Percentiles rank a stretch among this genome's conserved stretches.
phyloP scores from a whole-genome alignment of 2,329 filamentous ascomycete genomes.

The Colletotrichum destructivum region DNA sequence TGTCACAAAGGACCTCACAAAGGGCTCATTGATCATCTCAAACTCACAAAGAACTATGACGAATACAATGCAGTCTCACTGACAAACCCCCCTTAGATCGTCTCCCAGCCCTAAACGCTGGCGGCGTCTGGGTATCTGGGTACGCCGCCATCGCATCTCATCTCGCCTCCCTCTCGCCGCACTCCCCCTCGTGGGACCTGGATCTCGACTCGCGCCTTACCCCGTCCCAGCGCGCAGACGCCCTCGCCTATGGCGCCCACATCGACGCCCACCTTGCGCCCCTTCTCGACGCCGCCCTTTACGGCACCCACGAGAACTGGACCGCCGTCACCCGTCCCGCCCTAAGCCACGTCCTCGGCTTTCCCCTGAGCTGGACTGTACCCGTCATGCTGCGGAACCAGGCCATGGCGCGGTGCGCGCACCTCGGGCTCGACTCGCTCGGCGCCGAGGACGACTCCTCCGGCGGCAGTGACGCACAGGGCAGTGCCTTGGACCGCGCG shows the following conservation, averaged over 20 bases:
- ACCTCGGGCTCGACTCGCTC: conserved; percentile 78
- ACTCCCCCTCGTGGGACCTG: conserved; percentile 43
- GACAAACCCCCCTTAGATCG: conserved; percentile 57
- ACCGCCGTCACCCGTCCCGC: conserved; percentile 81
- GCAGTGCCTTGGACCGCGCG: conserved; percentile 47
- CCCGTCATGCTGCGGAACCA: conserved; percentile 80
- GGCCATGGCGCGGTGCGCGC: conserved; percentile 79
- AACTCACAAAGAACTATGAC: conserved; percentile 25
- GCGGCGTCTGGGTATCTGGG: conserved; percentile 69
- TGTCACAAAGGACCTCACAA: conserved; percentile 41
- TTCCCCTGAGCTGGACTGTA: conserved; percentile 90
- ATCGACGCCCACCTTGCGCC: conserved; percentile 81
- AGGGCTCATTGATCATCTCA: conserved; percentile 5
- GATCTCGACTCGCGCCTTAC: conserved; percentile 59
- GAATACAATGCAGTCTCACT: conserved; percentile 15
- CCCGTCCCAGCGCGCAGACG: conserved; percentile 61
- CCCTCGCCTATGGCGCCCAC: conserved; percentile 74
- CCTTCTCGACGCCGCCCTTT: conserved; percentile 88
- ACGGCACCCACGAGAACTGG: conserved; percentile 93
- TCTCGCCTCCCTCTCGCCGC: conserved; percentile 58
- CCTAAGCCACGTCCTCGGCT: conserved; percentile 84
- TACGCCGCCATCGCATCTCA: conserved; percentile 74
- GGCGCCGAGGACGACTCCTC: conserved; percentile 69
- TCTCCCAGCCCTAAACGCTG: conserved; percentile 69
- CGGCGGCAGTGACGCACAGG: conserved; percentile 46